phyloP scores from a whole-genome alignment of 257 asterid species.

The Nicotiana tabacum region DNA sequence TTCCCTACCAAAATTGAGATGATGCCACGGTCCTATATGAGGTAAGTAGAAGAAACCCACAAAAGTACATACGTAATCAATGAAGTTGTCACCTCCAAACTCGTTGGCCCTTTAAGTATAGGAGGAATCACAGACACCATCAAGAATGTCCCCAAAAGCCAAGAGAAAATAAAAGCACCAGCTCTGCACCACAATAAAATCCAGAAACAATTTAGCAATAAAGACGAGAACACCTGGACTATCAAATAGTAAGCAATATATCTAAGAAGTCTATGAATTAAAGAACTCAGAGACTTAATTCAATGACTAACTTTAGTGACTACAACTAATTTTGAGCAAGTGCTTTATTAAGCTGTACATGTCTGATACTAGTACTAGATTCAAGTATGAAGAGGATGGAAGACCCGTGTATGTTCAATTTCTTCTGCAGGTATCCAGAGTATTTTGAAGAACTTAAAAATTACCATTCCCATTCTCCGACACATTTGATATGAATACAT shows the following conservation, averaged over 20 bases:
- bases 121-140: conserved; percentile 98
- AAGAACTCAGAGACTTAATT: neutral
- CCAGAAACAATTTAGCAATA: conserved; percentile 10
- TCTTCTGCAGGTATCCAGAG: neutral
- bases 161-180: conserved; percentile 68
- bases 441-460: neutral
- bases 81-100: conserved; percentile 94
- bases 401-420: neutral
- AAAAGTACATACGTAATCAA: conserved; percentile 79
- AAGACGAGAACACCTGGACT: neutral
- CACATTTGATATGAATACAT: neutral
- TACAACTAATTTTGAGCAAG: neutral
- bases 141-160: conserved; percentile 94
- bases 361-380: neutral
- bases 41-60: conserved; percentile 78
- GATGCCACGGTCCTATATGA: neutral
- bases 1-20: conserved; percentile 36
- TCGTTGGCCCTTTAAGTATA: conserved; percentile 71
- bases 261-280: neutral
- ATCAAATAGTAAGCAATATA: neutral
- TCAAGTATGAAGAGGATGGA: neutral
- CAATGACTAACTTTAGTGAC: neutral
- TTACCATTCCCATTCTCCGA: neutral
- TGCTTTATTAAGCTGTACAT: neutral
- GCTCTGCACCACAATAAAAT: conserved; percentile 46